Percentiles rank a stretch among this genome's conserved stretches.
Evolutionary conservation across 2,329 filamentous ascomycete species (phyloP).

Genomic region (Fusarium humuli): DNA sequence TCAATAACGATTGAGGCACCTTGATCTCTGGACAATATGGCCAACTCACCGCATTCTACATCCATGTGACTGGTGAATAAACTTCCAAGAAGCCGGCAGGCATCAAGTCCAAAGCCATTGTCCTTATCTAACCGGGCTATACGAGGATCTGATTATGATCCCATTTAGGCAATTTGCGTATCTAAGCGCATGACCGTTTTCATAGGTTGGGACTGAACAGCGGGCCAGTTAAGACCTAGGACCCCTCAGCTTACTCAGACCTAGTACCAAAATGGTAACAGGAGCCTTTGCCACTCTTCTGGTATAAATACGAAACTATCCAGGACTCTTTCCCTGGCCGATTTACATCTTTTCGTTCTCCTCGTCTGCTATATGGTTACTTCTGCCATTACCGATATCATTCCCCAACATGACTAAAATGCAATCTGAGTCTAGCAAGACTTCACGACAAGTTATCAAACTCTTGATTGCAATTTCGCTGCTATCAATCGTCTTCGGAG

Average conservation of each 20-base stretch:
- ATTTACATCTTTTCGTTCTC: neutral
- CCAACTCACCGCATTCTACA: too few relatives aligned
- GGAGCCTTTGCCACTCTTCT: neutral
- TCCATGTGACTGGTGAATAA: fast-evolving
- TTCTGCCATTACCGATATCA: fast-evolving
- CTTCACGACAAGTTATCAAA: neutral
- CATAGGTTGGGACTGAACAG: neutral
- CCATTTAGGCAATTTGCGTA: neutral
- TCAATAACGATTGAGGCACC: too few relatives aligned
- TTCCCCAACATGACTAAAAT: neutral
- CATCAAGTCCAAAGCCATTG: neutral
- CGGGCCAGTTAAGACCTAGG: neutral
- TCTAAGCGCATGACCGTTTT: neutral
- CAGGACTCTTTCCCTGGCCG: neutral
- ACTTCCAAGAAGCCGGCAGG: too few relatives aligned
- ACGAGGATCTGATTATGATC: neutral
- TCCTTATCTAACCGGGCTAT: neutral
- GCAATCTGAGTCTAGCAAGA: neutral
- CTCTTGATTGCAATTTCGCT: neutral
- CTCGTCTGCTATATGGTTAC: neutral
- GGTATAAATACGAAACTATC: neutral
- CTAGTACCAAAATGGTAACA: neutral
- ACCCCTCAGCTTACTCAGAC: neutral
- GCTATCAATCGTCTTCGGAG: neutral
- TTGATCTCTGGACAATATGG: too few relatives aligned